phyloP scores from a whole-genome alignment of 2,329 filamentous ascomycete genomes.

The Didymella exigua region DNA sequence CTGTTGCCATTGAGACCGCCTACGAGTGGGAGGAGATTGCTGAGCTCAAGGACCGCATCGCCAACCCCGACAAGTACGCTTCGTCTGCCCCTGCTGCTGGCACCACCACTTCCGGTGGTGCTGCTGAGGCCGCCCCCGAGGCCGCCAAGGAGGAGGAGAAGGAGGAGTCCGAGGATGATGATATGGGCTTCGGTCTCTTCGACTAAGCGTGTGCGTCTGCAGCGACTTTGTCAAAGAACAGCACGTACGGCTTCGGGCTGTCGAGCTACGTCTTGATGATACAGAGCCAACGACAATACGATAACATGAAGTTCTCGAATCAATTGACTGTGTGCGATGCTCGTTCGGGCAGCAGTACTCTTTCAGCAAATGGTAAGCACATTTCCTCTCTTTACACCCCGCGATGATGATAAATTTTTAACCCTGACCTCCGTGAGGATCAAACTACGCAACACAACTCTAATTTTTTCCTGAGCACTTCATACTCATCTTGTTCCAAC shows the following conservation, averaged over 20 bases:
- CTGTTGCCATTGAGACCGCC: conserved; percentile 88
- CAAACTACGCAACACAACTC: conserved; percentile 65
- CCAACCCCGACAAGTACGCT: conserved; percentile 97
- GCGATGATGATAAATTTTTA: conserved; percentile 71
- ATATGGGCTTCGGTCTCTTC: conserved; percentile 62
- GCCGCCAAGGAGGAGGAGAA: conserved; percentile 56
- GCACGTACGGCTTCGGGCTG: conserved; percentile 24
- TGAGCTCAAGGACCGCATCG: conserved; percentile 98
- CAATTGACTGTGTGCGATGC: conserved; percentile 32
- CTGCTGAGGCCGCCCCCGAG: conserved; percentile 35
- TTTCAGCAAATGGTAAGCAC: conserved; percentile 44
- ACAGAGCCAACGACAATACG: conserved; percentile 44
- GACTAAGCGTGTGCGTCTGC: conserved; percentile 50
- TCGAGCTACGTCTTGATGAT: conserved; percentile 37
- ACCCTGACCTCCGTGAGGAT: conserved; percentile 66
- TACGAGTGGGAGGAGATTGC: conserved; percentile 95
- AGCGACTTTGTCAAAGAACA: conserved; percentile 29
- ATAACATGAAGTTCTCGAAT: conserved; percentile 37
- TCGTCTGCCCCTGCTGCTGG: conserved; percentile 73
- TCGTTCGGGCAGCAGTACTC: conserved; percentile 21
- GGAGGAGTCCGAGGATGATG: conserved; percentile 63
- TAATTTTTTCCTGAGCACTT: conserved; percentile 71
- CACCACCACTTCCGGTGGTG: conserved; percentile 51
- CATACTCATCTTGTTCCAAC: conserved; percentile 5
- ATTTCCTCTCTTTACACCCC: conserved; percentile 13